Evolutionary conservation across 2,329 filamentous ascomycete genomes (phyloP).

Genomic region (Emergomyces orientalis): DNA sequence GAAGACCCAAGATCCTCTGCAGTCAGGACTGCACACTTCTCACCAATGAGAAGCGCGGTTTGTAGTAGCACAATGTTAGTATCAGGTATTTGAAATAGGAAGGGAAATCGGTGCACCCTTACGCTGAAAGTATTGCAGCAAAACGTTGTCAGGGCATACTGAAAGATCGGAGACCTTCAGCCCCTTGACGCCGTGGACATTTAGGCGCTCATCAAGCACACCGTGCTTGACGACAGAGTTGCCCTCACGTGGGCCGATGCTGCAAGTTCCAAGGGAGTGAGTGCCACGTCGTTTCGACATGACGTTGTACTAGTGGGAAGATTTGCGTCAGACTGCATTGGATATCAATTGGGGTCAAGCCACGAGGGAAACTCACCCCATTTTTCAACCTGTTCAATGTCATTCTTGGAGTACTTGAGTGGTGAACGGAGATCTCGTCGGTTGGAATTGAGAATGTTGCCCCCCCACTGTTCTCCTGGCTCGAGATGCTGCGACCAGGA

Average conservation of each 20-base stretch:
- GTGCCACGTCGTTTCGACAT: conserved; percentile 71
- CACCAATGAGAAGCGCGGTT: conserved; percentile 64
- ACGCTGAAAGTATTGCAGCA: conserved; percentile 54
- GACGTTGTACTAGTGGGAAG: conserved; percentile 51
- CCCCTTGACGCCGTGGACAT: conserved; percentile 66
- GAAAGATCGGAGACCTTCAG: conserved; percentile 68
- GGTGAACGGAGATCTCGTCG: conserved; percentile 51
- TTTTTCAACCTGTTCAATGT: conserved; percentile 54
- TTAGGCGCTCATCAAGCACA: conserved; percentile 66
- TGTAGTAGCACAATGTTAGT: conserved; percentile 27
- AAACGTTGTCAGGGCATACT: conserved; percentile 71
- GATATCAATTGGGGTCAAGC: conserved; percentile 5
- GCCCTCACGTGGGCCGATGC: conserved; percentile 65
- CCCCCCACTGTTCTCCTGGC: conserved; percentile 43
- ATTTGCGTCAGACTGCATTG: conserved; percentile 7
- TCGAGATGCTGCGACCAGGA: conserved; percentile 57
- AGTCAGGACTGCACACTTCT: conserved; percentile 61
- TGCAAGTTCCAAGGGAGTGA: conserved; percentile 57
- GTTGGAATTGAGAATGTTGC: conserved; percentile 54
- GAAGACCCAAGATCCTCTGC: conserved; percentile 68
- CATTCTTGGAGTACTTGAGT: conserved; percentile 53
- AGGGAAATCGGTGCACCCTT: conserved; percentile 12
- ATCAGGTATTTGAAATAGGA: neutral
- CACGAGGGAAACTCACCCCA: conserved; percentile 32
- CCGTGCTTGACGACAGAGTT: conserved; percentile 69